Base-by-base conservation (phyloP, 2,329 filamentous ascomycete species). In the Xylaria sp. region DNA sequence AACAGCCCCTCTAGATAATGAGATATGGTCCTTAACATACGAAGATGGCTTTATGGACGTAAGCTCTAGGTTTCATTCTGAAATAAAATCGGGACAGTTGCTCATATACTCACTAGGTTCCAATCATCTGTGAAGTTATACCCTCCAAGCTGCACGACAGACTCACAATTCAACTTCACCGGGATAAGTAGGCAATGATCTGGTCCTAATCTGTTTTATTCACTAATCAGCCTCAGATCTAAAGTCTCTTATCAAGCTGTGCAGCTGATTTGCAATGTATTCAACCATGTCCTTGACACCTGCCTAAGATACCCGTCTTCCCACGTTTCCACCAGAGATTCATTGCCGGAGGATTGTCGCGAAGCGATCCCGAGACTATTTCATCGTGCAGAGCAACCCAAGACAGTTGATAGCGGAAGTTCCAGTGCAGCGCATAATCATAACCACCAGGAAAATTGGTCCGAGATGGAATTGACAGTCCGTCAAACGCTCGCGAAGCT, bases 81-180 rank as follows among this genome's bases (percentile, higher is more conserved):
- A 35, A 35, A 8, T 25, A 42, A 8, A 31, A 9, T 3, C 21
- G n/a, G 21, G 40, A 60, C 14, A 28, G 2, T 59, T 12, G 28
- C 69, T 75, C 42, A 74, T 35, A 35, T 57, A n/a, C 40, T 37
- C 4, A 2, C 14, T 50, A 83, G 78, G 82, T 91, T 15, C 91
- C 92, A 0, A 74, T 96, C 43, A 89, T 96, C 12, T 89, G 91
- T 65, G 93, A 96, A 73, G 75, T 95, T 3, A 77, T 86, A 4
- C 91, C 90, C 0, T 79, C 84, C 47, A 70, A 78, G 2, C 72
- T 72, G 8, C 67, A 78, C 23, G 82, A 92, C 72, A 77, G 70
- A 0, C 66, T 95, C 19, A 72, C 78, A 0, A 73, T 93, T 47
- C 83, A 81, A 19, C 72, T 95, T 12, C 89, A 95, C 74, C 87